Evolutionary conservation across 1,139 yeast genomes (phyloP).

Genomic region (Ogataea hybrid): DNA sequence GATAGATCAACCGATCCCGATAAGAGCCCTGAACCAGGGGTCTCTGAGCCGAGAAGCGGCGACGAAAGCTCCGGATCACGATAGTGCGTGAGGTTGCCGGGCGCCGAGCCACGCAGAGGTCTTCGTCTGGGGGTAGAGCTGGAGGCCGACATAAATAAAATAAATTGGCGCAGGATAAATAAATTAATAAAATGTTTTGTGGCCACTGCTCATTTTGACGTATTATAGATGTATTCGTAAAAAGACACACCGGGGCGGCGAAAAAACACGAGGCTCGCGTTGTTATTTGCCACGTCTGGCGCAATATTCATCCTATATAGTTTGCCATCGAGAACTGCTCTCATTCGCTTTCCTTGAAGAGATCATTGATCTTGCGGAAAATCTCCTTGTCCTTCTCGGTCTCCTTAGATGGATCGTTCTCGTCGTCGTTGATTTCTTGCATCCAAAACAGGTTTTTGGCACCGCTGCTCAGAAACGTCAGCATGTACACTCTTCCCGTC

Average conservation of each 20-base stretch:
- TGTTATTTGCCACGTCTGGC: too few species aligned
- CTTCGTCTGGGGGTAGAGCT: conserved; percentile 14
- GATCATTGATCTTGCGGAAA: conserved; percentile 49
- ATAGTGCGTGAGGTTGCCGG: conserved; percentile 19
- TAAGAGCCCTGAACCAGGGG: conserved; percentile 4
- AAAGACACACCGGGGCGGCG: too few species aligned
- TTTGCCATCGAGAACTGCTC: neutral
- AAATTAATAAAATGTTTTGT: neutral
- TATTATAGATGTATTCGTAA: too few species aligned
- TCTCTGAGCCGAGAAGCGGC: conserved; percentile 1
- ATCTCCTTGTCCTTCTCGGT: conserved; percentile 61
- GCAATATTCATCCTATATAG: too few species aligned
- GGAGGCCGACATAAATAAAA: conserved; percentile 11
- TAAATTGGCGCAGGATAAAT: conserved; percentile 5
- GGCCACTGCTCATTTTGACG: too few species aligned
- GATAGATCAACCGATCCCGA: conserved; percentile 12
- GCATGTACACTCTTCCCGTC: conserved; percentile 82
- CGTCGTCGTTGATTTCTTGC: conserved; percentile 75
- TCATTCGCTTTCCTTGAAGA: conserved; percentile 45
- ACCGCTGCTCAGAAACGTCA: conserved; percentile 80
- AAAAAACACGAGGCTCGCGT: too few species aligned
- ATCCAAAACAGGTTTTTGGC: conserved; percentile 88
- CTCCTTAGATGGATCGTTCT: conserved; percentile 49
- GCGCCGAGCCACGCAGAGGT: conserved; percentile 18
- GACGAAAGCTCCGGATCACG: conserved; percentile 12